phyloP scores from a whole-genome alignment of 2,329 filamentous ascomycete species.

The Periconia sp. region DNA sequence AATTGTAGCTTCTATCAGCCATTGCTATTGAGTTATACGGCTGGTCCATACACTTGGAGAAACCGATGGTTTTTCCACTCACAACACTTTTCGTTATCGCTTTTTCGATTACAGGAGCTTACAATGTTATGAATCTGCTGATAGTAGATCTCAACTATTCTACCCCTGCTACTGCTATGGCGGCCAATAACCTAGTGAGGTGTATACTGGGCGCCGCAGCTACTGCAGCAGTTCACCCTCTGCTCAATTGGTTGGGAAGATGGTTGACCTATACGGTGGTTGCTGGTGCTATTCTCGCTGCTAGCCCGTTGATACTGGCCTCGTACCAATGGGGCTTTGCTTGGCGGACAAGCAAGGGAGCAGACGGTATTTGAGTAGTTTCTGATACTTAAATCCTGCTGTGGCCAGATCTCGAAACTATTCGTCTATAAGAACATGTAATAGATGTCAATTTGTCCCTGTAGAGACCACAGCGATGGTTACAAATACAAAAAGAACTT shows the following conservation, averaged over 20 bases:
- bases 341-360: no score
- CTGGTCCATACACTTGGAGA: slow-evolving; percentile 40
- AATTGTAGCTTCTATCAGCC: no score
- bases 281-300: slow-evolving; percentile 23
- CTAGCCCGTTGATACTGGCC: no score
- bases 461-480: no score
- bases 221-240: slow-evolving; percentile 36
- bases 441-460: no score
- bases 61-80: slow-evolving; percentile 40
- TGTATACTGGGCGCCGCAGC: slow-evolving; percentile 42
- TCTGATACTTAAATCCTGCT: no score
- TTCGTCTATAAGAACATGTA: no score
- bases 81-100: slow-evolving; percentile 56
- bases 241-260: slow-evolving; percentile 40
- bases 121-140: slow-evolving; percentile 46
- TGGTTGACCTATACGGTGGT: slow-evolving; percentile 50
- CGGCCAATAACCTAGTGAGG: slow-evolving; percentile 30
- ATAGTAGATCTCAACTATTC: slow-evolving; percentile 43
- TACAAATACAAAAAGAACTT: no score
- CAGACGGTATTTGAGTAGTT: no score
- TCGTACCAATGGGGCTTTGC: no score
- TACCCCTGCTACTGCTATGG: slow-evolving; percentile 40
- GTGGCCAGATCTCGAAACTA: no score
- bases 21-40: slow-evolving; percentile 15
- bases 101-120: slow-evolving; percentile 59